Base-by-base conservation (phyloP, 2,329 filamentous ascomycete genomes). In the Alternaria arborescens region DNA sequence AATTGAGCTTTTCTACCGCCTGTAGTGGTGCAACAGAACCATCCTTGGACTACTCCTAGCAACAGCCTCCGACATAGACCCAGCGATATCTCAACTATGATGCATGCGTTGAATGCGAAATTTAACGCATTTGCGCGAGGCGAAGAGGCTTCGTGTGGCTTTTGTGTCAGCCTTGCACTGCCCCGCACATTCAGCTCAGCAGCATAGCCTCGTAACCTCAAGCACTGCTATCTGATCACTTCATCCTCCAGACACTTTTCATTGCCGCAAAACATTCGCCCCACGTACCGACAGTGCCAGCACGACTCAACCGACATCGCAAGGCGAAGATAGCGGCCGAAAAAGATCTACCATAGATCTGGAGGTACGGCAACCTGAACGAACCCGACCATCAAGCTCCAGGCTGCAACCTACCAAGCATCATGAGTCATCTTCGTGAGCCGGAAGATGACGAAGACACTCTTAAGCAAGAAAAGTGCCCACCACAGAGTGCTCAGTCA, bases 181-280 rank as follows among this genome's bases (percentile, higher is more conserved):
- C 34, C 32, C 32, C 32, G 32, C 32, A 36, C 14, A 36, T 36
- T 16, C 14, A 36, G 32, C 5, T 0, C 32, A 36, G 6, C 5
- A 8, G 32, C 32, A 36, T 8, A 36, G 6, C 32, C 14, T 36
- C 14, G 32, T 1, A 36, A 3, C 6, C 2, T 36, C 14, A 0
- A 36, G 14, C 32, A 6, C 12, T 0, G 0, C 8, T n/a, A n/a
- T 36, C 32, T 36, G 0, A 8, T 14, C 34, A n/a, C 34, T n/a
- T 38, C 16, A 18, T n/a, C 6, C 16, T 10, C 4, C 16, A 4
- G 0, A 18, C 16, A 38, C 0, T n/a, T 1, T 1, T 38, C 16
- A 3, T 3, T 38, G 14, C 4, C 34, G 16, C 34, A 18, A 3
- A 38, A 7, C 34, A 38, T n/a, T 2, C 7, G 0, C 3, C 6